These are phyloP conservation scores for Xylariaceae sp. DNA, from an alignment of 2,329 filamentous ascomycete genomes.

Conservation along the genomic window DNA sequence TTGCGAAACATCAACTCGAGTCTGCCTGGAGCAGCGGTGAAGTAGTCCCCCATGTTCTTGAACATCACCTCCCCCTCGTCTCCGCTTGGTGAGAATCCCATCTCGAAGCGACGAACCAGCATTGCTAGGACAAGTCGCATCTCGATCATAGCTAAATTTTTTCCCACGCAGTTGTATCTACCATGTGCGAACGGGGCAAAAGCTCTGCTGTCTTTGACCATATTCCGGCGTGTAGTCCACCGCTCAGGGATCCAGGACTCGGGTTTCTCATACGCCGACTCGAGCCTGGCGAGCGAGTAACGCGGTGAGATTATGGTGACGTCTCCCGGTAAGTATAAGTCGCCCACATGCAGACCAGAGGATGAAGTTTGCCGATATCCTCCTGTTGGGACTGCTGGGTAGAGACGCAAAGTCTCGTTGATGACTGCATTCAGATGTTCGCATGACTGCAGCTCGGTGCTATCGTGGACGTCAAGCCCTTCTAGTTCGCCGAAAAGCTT, in stretches of 20 bases:
- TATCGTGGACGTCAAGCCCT: too few species aligned
- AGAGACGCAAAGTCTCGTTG: conserved; percentile 3
- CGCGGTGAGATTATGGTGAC: conserved; percentile 1
- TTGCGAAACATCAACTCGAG: too few species aligned
- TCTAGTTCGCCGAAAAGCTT: too few species aligned
- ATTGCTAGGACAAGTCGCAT: background rate
- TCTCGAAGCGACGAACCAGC: background rate
- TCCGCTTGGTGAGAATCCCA: background rate
- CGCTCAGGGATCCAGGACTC: background rate
- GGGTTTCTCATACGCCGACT: background rate
- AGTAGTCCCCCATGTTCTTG: background rate
- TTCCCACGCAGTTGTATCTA: background rate
- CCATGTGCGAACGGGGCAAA: background rate
- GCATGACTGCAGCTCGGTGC: too few species aligned
- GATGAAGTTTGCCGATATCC: background rate
- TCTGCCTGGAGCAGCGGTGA: background rate
- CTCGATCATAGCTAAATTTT: background rate
- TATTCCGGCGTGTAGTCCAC: conserved; percentile 1
- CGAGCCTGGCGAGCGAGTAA: background rate
- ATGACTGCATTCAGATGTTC: conserved; percentile 1
- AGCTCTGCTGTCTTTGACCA: background rate
- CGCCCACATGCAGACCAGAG: background rate
- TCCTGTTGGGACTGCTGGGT: background rate
- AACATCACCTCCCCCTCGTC: background rate
- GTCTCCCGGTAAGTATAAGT: background rate